Evolutionary conservation across 225 moss, liverwort and hornwort species (phyloP), one percentile per base, ranked within the genome.

Genomic region (Rhytidiadelphus loreus): DNA sequence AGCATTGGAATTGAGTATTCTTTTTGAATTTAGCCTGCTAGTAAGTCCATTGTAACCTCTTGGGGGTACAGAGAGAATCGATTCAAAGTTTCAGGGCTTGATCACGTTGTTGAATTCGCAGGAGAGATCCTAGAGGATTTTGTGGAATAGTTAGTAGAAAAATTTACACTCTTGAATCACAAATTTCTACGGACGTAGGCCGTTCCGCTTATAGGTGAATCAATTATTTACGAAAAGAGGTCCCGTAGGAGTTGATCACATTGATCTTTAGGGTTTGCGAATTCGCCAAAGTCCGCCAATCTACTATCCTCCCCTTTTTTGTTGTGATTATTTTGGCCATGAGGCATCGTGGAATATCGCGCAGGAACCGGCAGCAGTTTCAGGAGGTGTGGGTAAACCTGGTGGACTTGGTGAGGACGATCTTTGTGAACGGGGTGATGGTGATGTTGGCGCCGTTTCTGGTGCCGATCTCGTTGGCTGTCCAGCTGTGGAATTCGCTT

Each of bases 401-500:
- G 76, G 65, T 86, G 61, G 69, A 88, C 69, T 74, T 90, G 87
- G 46, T 92, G 79, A 74, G 26, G 87, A 80, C 92, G 48, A 90
- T 92, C 59, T 89, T 90, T 32, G 22, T 93, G 83, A 93, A 89
- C 16, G 93, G 93, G 32, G 66, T 93, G 61, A 90, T 92, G 89
- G 88, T 86, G 83, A 87, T 90, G 82, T 13, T 93, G 90, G 87
- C 90, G 37, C 93, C 90, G 26, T 70, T 93, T 35, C 29, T 90
- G 66, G 89, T 63, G 63, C 92, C 92, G 68, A 82, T 93, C 73
- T 90, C 85, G 85, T 83, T 93, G 83, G 92, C 93, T 21, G 58
- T 90, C 56, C 92, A 92, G 80, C 87, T 93, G 44, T 93, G 92
- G 93, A 92, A 89, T 23, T 89, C 89, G 41, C 90, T 92, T 82